Conservation (phyloP, 352 stramenopile genomes). For the Phytophthora constricta region DNA sequence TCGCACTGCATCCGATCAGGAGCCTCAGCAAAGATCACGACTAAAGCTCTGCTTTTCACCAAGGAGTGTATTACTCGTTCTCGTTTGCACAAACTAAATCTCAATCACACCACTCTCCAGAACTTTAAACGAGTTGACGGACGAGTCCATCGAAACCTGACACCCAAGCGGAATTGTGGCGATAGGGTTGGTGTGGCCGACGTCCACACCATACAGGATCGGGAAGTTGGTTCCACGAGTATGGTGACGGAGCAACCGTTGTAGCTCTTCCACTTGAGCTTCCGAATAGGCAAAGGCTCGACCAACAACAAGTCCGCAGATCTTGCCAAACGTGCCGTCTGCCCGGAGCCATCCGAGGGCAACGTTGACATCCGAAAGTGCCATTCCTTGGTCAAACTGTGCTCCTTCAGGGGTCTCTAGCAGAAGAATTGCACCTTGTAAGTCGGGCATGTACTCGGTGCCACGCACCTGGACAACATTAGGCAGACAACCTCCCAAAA, state of each 20-base stretch:
- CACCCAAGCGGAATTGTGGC: conserved; percentile 59
- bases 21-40: too few species aligned
- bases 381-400: conserved; percentile 63
- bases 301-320: conserved; percentile 59
- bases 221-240: conserved; percentile 54
- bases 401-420: conserved; percentile 60
- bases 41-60: too few species aligned
- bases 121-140: conserved; percentile 37
- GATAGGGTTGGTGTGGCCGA: conserved; percentile 66
- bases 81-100: not conserved
- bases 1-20: too few species aligned
- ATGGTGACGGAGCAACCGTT: conserved; percentile 59
- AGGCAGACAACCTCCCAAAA: conserved; percentile 66
- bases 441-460: conserved; percentile 52
- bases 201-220: conserved; percentile 67
- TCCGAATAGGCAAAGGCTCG: conserved; percentile 51
- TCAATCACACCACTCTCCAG: conserved; percentile 38
- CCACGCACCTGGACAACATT: conserved; percentile 63
- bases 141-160: conserved; percentile 46
- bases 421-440: conserved; percentile 52
- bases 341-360: conserved; percentile 51
- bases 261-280: conserved; percentile 48
- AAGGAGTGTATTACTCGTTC: too few species aligned
- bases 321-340: conserved; percentile 58
- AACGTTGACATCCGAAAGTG: conserved; percentile 51